Base-by-base conservation (phyloP, 345 rosid species). In the Arabis hirsuta region DNA sequence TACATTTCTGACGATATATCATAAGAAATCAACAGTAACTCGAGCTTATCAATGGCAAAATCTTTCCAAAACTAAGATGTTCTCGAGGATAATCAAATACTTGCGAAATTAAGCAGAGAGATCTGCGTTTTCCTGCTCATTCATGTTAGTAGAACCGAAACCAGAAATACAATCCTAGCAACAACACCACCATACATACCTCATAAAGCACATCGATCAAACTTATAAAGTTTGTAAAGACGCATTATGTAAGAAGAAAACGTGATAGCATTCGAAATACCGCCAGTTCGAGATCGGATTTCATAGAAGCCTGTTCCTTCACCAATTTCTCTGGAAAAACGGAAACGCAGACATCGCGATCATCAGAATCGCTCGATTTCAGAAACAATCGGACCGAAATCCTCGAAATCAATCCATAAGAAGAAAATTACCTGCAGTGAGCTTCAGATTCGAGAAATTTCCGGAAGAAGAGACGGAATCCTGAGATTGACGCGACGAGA, bases 241-340 rank as follows among this genome's bases (percentile, higher is more conserved):
- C 55, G 42, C 27, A 62, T 55, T 62, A 64, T 5, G 61, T 8
- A 64, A 42, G 67, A 50, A 63, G 61, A 38, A 45, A 77, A 51
- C 73, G n/a, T 7, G 14, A 65, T 13, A 57, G 27, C 52, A 65
- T 10, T 24, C 51, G 13, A 65, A 65, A 42, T 86, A 95, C 96
- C 90, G 96, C 96, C 87, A 90, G 61, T 66, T 91, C 99, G 45
- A 95, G 90, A 68, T 89, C 93, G 3, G 87, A 81, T 76, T 85
- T 90, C 79, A 86, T 87, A 2, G 99, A 78, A 32, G 94, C 96
- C 73, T 95, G 99, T 69, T 91, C 98, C 69, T 91, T 90, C 76
- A 91, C 87, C 85, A 91, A 55, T 71, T 90, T 91, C 78, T 90
- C 99, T 95, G 80, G 43, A 71, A 8, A 70, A 64, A 69, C 71